These are phyloP conservation scores for Aspergillus sp. DNA, from an alignment of 2,329 filamentous ascomycete genomes.

Conservation along the genomic window DNA sequence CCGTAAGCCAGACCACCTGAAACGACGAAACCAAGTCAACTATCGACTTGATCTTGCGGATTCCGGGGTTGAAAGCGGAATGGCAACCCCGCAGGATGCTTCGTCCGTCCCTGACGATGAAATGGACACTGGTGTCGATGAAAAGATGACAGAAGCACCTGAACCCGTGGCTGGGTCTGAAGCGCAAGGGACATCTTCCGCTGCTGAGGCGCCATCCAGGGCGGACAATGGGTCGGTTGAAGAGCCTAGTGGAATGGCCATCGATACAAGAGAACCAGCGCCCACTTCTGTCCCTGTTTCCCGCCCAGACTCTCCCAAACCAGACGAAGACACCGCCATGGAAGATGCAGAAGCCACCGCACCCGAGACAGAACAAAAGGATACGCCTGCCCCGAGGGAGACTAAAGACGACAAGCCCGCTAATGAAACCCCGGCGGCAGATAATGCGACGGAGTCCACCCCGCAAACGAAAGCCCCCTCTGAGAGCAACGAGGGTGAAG, in stretches of 20 bases:
- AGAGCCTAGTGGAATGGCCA: slow-evolving; percentile 32
- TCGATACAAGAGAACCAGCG: slow-evolving; percentile 31
- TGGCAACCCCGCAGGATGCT: slow-evolving; percentile 46
- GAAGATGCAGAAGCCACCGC: slow-evolving; percentile 34
- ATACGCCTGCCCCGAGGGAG: slow-evolving; percentile 17
- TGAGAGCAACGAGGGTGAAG: slow-evolving; percentile 20
- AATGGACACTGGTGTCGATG: slow-evolving; percentile 36
- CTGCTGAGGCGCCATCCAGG: slow-evolving; percentile 30
- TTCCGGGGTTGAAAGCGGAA: slow-evolving; percentile 54
- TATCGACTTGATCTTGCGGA: slow-evolving; percentile 56
- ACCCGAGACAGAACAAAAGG: slow-evolving; percentile 19
- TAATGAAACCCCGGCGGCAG: slow-evolving; percentile 19
- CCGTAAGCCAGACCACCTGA: slow-evolving; percentile 49
- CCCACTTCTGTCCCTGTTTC: slow-evolving; percentile 30
- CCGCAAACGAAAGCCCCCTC: slow-evolving; percentile 21
- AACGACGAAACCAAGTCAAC: slow-evolving; percentile 61
- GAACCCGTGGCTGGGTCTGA: slow-evolving; percentile 36
- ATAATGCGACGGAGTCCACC: slow-evolving; percentile 20
- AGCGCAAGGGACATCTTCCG: slow-evolving; percentile 30
- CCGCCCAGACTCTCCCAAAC: slow-evolving; percentile 28
- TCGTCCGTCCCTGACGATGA: slow-evolving; percentile 48
- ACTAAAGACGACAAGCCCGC: slow-evolving; percentile 25
- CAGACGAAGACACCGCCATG: slow-evolving; percentile 42
- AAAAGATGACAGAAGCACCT: slow-evolving; percentile 43
- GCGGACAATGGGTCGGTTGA: slow-evolving; percentile 33